Base-by-base conservation (phyloP, 2,329 filamentous ascomycete genomes). In the Exophiala oligosperma region DNA sequence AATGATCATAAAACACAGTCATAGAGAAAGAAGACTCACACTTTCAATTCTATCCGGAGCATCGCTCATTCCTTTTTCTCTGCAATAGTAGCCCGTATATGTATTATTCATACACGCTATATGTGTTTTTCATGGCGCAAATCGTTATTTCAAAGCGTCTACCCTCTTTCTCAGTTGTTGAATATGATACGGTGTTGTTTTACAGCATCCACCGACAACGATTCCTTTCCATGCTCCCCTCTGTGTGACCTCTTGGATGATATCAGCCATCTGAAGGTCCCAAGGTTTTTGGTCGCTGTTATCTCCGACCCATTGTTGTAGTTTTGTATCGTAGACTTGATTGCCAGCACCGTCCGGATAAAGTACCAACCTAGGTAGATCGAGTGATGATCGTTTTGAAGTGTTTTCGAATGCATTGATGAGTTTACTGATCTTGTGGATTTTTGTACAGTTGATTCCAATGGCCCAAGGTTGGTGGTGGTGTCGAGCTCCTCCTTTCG, bases 341-440 rank as follows among this genome's bases (percentile, higher is more conserved):
- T 84, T 85, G 48, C 84, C 85, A 1, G 87, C 88, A 0, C 86
- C 86, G 69, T 90, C 87, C 0, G 87, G 87, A 68, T 89, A 89
- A 17, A 89, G 65, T 3, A 89, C 81, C 53, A 89, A 70, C 21
- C 75, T 77, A 1, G 85, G 85, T 12, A 71, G 64, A 0, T 74
- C 69, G 63, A 3, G 67, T 52, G 1, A 77, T 56, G 63, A 83
- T 52, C n/a, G 57, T 62, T 8, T 61, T 57, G 14, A 85, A 69
- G 7, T 66, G n/a, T 64, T 56, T 51, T 71, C 67, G 57, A 71
- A 71, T 8, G 64, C 54, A 6, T 58, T 52, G 21, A 73, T 61
- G 28, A 73, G 61, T 11, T 32, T 35, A 17, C 59, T 43, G 29
- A 75, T 62, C 50, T 72, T 74, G 54, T 68, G 62, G 40, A 75